Base-by-base conservation (phyloP, 352 stramenopile genomes). In the Phytophthora pluvialis region DNA sequence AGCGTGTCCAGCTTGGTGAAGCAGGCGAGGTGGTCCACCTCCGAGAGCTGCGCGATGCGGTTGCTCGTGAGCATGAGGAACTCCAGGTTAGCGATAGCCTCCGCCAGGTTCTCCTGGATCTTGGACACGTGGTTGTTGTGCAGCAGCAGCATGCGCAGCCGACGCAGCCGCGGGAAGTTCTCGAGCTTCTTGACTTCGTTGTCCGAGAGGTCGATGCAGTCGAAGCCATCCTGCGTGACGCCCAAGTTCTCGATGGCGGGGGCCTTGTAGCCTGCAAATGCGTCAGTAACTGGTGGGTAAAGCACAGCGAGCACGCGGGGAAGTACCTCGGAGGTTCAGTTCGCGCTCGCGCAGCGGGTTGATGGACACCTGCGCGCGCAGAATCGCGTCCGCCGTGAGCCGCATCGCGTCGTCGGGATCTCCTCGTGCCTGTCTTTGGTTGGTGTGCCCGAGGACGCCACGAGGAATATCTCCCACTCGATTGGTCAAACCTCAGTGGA, bases 121-220 rank as follows among this genome's bases (percentile, higher is more conserved):
- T 90, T 89, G 43, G 78, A 70, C 55, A 98, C 89, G 73, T 96
- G 78, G 67, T 98, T 98, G 81, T 98, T 98, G 70, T 96, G 86
- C 40, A 98, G 67, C 33, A 98, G 72, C 58, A 98, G 70, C 79
- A 94, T 97, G n/a, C 86, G 91, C 45, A 98, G 75, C 13, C 93
- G 81, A 32, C 78, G 78, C 54, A 97, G 81, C 3, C 85, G 75
- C 46, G 93, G 93, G 55, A 98, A 98, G 80, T 98, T 98, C 73
- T 98, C 94, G 1, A 98, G 75, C 70, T 93, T 97, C 70, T 97
- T 96, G 60, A 98, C 94, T 66, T 98, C 92, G 68, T 98, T 98
- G 73, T 98, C 94, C 62, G 87, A 96, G 29, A 98, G 75, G 61
- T 98, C 94, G 38, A 98, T 90, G 65, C 90, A 97, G 75, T 98